These are phyloP conservation scores for Boletus subparvulus DNA, from an alignment of 768 basidiomycete species.

Conservation along the genomic window DNA sequence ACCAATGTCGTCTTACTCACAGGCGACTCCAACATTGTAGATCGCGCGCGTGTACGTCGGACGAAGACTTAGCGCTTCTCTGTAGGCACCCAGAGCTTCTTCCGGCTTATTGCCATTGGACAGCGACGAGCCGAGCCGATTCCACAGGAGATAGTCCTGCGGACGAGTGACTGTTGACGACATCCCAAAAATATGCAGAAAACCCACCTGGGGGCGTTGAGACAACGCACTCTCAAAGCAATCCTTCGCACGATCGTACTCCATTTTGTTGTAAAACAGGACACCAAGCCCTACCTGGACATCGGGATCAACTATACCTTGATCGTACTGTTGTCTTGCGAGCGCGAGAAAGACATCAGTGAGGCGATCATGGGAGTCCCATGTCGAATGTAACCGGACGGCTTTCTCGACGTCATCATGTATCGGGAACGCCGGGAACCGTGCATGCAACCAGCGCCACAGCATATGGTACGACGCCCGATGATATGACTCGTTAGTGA, in stretches of 20 bases:
- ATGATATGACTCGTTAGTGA: slow-evolving; percentile 92
- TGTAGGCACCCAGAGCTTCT: slow-evolving; percentile 87
- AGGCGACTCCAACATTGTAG: slow-evolving; percentile 97
- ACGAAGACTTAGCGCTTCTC: slow-evolving; percentile 83
- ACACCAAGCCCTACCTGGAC: slow-evolving; percentile 93
- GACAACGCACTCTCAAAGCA: slow-evolving; percentile 90
- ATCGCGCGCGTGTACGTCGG: slow-evolving; percentile 97
- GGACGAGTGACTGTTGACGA: background rate
- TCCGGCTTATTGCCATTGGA: slow-evolving; percentile 95
- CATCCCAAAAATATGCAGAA: background rate
- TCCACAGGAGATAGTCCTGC: slow-evolving; percentile 94
- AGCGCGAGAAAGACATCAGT: slow-evolving; percentile 82
- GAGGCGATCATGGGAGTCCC: slow-evolving; percentile 79
- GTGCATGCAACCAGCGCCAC: slow-evolving; percentile 77
- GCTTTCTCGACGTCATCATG: slow-evolving; percentile 57
- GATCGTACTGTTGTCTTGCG: slow-evolving; percentile 77
- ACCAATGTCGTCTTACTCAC: slow-evolving; percentile 47
- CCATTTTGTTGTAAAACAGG: slow-evolving; percentile 82
- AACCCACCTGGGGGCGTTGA: slow-evolving; percentile 65
- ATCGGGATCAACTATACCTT: slow-evolving; percentile 77
- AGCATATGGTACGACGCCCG: slow-evolving; percentile 83
- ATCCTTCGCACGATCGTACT: slow-evolving; percentile 88
- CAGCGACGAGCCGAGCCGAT: slow-evolving; percentile 88
- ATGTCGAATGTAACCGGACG: slow-evolving; percentile 56
- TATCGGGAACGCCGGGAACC: slow-evolving; percentile 57